These are phyloP conservation scores for Leccinum ochraceum DNA, from an alignment of 768 basidiomycete species.

Conservation along the genomic window DNA sequence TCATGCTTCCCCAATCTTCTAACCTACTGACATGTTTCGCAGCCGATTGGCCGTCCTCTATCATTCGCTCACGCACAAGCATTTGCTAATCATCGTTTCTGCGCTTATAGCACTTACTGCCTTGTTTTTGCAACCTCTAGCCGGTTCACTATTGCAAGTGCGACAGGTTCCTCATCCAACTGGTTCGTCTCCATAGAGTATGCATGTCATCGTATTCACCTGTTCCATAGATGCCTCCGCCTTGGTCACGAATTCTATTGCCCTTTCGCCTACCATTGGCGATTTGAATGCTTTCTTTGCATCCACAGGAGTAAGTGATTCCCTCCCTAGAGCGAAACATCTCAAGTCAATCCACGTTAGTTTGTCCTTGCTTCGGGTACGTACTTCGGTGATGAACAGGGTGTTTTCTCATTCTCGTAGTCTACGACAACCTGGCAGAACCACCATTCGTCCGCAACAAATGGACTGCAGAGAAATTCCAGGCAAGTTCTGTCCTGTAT, in stretches of 20 bases:
- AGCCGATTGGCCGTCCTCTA: constrained; percentile 49
- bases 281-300: constrained; percentile 57
- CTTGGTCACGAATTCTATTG: constrained; percentile 43
- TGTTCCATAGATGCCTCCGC: constrained; percentile 36
- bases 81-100: constrained; percentile 56
- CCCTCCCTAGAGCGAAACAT: not conserved
- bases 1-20: not conserved
- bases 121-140: constrained; percentile 58
- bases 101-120: constrained; percentile 46
- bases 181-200: constrained; percentile 10
- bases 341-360: constrained; percentile 30
- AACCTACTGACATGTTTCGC: constrained; percentile 7
- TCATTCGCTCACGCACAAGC: constrained; percentile 49
- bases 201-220: constrained; percentile 12
- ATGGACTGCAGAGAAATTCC: constrained; percentile 59
- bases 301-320: constrained; percentile 51
- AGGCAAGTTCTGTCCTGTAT: constrained; percentile 31
- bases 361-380: constrained; percentile 32
- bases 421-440: constrained; percentile 45
- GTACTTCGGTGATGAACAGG: not conserved
- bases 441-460: constrained; percentile 54
- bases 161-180: constrained; percentile 20
- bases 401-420: constrained; percentile 6
- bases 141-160: constrained; percentile 39
- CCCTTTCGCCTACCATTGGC: constrained; percentile 44